These are phyloP conservation scores for Mycosarcoma maydis DNA, from an alignment of 1,284 basidiomycete genomes.

Conservation along the genomic window DNA sequence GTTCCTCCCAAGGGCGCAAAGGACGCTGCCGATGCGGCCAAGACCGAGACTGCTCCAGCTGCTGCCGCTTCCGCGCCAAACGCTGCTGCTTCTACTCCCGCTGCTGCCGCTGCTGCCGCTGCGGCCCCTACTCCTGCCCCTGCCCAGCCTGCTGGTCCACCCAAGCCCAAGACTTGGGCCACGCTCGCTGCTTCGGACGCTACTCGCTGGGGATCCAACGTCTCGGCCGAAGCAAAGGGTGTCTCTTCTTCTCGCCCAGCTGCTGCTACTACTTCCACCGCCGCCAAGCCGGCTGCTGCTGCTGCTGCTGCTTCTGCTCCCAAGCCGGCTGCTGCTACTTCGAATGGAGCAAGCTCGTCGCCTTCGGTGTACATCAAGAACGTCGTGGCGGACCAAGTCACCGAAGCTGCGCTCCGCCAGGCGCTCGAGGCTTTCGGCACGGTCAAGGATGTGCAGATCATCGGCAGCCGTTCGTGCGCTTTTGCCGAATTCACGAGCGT, in stretches of 20 bases:
- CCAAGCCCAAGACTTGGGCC: slow-evolving; percentile 66
- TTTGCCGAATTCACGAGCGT: slow-evolving; percentile 87
- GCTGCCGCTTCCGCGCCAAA: slow-evolving; percentile 67
- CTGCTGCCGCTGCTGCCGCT: slow-evolving; percentile 40
- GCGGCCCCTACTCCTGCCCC: no score
- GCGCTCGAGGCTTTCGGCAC: slow-evolving; percentile 80
- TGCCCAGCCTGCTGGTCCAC: slow-evolving; percentile 51
- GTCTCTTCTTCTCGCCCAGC: slow-evolving; percentile 48
- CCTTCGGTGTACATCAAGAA: slow-evolving; percentile 68
- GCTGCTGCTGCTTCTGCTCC: slow-evolving; percentile 1
- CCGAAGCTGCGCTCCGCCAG: slow-evolving; percentile 73
- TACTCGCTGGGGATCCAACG: slow-evolving; percentile 61
- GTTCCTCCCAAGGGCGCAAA: slow-evolving; percentile 35
- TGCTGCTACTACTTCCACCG: slow-evolving; percentile 10
- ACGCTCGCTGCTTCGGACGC: slow-evolving; percentile 62
- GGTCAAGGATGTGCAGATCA: slow-evolving; percentile 87
- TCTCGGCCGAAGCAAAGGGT: slow-evolving; percentile 53
- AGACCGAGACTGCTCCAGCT: slow-evolving; percentile 55
- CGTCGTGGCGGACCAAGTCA: slow-evolving; percentile 80
- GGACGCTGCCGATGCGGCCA: slow-evolving; percentile 35
- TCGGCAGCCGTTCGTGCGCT: slow-evolving; percentile 87
- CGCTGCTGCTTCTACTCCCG: slow-evolving; percentile 19
- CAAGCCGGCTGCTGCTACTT: slow-evolving; percentile 10
- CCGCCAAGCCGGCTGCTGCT: slow-evolving; percentile 62
- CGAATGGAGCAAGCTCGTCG: slow-evolving; percentile 10